These are phyloP conservation scores for Suhomyces sp. DNA, from an alignment of 805 yeast genomes.

Conservation along the genomic window DNA sequence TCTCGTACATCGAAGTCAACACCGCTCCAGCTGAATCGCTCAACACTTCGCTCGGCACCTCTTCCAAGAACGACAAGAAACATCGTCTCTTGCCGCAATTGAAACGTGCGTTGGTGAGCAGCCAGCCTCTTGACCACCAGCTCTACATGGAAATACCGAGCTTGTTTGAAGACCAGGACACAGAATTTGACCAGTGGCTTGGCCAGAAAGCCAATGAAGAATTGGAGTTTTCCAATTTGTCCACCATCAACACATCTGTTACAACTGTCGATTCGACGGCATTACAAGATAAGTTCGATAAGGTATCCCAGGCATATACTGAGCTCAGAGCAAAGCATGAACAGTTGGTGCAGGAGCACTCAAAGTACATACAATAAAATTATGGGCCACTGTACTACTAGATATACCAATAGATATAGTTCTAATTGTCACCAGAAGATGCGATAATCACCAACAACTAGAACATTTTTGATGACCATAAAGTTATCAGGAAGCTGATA, in stretches of 20 bases:
- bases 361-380: conserved; percentile 19
- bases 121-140: conserved; percentile 40
- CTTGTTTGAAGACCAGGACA: conserved; percentile 10
- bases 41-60: conserved; percentile 14
- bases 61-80: conserved; percentile 28
- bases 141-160: conserved; percentile 37
- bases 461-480: no score
- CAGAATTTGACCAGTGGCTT: conserved; percentile 50
- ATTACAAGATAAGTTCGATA: conserved; percentile 45
- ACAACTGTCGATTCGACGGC: conserved; percentile 29
- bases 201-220: conserved; percentile 50
- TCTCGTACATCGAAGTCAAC: conserved; percentile 27
- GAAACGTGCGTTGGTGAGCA: conserved; percentile 55
- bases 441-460: no score
- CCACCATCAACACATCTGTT: conserved; percentile 39
- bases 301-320: conserved; percentile 56
- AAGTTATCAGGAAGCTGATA: no score
- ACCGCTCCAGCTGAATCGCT: conserved; percentile 19
- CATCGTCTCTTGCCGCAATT: conserved; percentile 57
- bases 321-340: conserved; percentile 61
- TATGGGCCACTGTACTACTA: no score
- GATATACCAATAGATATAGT: no score
- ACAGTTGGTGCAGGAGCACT: conserved; percentile 51
- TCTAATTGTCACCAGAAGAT: no score
- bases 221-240: conserved; percentile 45